Conservation (phyloP, 148 eudicot genomes). For the Hydrangea macrophylla region DNA sequence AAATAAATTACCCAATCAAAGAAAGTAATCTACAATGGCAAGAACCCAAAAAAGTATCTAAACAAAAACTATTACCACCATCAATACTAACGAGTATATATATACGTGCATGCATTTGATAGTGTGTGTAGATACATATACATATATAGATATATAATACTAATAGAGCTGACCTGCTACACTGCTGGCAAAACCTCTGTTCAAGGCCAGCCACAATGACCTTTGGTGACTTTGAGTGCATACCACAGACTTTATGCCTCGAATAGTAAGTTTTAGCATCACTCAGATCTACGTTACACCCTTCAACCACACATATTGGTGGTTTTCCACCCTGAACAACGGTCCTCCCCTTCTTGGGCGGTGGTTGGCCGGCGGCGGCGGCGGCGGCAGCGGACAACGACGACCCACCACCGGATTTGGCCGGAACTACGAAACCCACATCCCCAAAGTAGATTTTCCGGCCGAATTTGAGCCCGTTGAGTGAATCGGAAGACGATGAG, state of each 20-base stretch:
- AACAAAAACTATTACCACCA: not conserved
- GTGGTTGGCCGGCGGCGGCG: constrained; percentile 8
- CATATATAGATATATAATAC: not conserved
- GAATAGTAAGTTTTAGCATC: constrained; percentile 83
- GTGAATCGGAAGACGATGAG: constrained; percentile 39
- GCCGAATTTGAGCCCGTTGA: constrained; percentile 68
- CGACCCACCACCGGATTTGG: constrained; percentile 34
- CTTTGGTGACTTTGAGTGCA: constrained; percentile 67
- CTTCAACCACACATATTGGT: constrained; percentile 89
- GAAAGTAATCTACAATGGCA: not conserved
- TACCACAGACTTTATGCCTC: constrained; percentile 86
- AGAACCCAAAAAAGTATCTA: no score
- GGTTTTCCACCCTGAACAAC: constrained; percentile 48
- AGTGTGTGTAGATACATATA: not conserved
- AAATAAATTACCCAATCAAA: not conserved
- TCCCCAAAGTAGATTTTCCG: constrained; percentile 83
- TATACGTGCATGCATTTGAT: no score
- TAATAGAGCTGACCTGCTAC: constrained; percentile 64
- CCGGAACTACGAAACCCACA: constrained; percentile 36
- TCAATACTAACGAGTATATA: not conserved
- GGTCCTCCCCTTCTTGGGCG: constrained; percentile 42
- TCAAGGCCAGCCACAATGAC: constrained; percentile 73
- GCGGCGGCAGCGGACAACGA: constrained; percentile 17
- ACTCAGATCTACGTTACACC: constrained; percentile 83
- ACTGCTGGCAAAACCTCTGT: constrained; percentile 96